Evolutionary conservation across 768 basidiomycete species (phyloP).

Genomic region (Solioccasus polychromus): DNA sequence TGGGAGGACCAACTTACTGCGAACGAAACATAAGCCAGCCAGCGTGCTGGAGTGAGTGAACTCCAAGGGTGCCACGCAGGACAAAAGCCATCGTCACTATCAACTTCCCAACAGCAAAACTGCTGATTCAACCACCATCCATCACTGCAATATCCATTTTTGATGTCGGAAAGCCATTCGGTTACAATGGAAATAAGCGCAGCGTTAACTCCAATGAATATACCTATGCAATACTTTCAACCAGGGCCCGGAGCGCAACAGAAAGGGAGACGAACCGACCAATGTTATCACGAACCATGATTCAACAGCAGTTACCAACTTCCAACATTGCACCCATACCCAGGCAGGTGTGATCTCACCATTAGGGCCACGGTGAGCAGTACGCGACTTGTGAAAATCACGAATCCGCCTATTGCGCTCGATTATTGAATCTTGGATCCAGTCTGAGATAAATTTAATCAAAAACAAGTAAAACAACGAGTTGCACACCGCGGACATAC

Average conservation of each 20-base stretch:
- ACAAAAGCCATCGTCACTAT: constrained; percentile 77
- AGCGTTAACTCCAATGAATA: constrained; percentile 91
- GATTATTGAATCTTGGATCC: constrained; percentile 93
- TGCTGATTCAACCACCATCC: constrained; percentile 99
- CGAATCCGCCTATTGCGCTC: constrained; percentile 80
- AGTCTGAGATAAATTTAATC: constrained; percentile 53
- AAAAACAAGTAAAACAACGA: constrained; percentile 12
- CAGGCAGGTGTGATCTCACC: constrained; percentile 51
- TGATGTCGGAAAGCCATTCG: constrained; percentile 96
- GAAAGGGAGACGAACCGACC: constrained; percentile 63
- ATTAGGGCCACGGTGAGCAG: constrained; percentile 45
- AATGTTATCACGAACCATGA: constrained; percentile 91
- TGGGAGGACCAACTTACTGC: constrained; percentile 58
- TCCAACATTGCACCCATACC: constrained; percentile 61
- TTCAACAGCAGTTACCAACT: constrained; percentile 67
- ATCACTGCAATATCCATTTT: constrained; percentile 94
- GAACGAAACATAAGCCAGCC: constrained; percentile 84
- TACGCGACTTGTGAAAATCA: constrained; percentile 41
- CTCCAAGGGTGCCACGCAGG: constrained; percentile 94
- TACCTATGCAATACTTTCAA: constrained; percentile 47
- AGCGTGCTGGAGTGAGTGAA: constrained; percentile 61
- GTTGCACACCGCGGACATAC: constrained; percentile 40
- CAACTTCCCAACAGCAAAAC: constrained; percentile 98
- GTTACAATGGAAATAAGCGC: constrained; percentile 93
- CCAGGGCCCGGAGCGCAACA: neutral